Base-by-base conservation (phyloP, 108 stramenopile genomes). In the Cyclotella sp. region DNA sequence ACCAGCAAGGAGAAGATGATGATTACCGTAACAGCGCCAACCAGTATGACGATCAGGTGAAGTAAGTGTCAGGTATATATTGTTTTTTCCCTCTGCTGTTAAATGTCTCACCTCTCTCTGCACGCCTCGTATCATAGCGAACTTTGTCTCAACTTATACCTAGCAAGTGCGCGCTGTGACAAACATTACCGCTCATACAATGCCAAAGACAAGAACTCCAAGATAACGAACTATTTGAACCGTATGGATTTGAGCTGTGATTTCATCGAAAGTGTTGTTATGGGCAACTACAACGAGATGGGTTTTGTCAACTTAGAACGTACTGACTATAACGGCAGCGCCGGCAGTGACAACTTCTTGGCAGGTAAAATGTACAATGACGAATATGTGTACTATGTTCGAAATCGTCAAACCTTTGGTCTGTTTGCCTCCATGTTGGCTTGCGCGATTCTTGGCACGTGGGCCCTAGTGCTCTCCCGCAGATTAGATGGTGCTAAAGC, bases 241-340 rank as follows among this genome's bases (percentile, higher is more conserved):
- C 69, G 78, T 6, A 83, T 89, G 69, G 68, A 84, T 9, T 46
- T 63, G 0, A 84, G 90, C 27, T 95, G 94, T 54, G 84, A 71
- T 30, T 93, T 90, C 78, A 92, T 95, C 62, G 68, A 81, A 24
- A 87, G 72, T 63, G 70, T 95, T 22, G 72, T 90, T 28, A 81
- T 78, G 44, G 90, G 91, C 28, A 84, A 79, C 26, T 95, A 93
- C 73, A 82, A 95, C 70, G 92, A 92, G 63, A 76, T 79, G 58
- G 94, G 94, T 3, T 81, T 88, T 26, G 84, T 93, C 42, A 63
- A 75, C n/a, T n/a, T n/a, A n/a, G n/a, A n/a, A 39, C 27, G 87
- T 14, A 66, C 64, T 58, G 72, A 68, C 24, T 49, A 71, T n/a
- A 34, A 65, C 72, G 62, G 59, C 30, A 62, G 58, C 42, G 53